These are phyloP conservation scores for Kazachstania martiniae DNA, from an alignment of 805 yeast genomes.

Conservation along the genomic window DNA sequence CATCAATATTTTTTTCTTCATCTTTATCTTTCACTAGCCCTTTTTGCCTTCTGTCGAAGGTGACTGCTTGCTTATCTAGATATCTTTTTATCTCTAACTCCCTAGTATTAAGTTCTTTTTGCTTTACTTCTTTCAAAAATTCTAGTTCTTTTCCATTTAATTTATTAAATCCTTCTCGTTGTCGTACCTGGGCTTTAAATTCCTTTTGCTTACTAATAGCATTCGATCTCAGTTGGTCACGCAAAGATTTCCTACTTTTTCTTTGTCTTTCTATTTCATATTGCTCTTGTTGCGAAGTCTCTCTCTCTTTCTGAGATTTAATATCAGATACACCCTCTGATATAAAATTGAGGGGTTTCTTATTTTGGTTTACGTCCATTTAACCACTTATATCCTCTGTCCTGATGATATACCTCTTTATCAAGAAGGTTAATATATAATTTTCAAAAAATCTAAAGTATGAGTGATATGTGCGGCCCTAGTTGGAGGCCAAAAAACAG, in stretches of 20 bases:
- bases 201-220: conserved; percentile 21
- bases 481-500: too few relatives aligned
- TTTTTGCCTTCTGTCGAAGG: conserved; percentile 5
- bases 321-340: conserved; percentile 23
- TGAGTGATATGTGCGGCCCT: too few relatives aligned
- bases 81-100: conserved; percentile 6
- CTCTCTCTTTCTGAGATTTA: conserved; percentile 14
- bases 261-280: conserved; percentile 15
- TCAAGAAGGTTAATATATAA: background rate
- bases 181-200: conserved; percentile 14
- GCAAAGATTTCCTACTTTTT: conserved; percentile 19
- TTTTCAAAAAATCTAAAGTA: too few relatives aligned
- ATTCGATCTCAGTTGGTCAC: conserved; percentile 21
- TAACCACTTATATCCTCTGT: too few relatives aligned
- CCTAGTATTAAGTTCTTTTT: conserved; percentile 3
- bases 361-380: conserved; percentile 1
- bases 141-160: conserved; percentile 17
- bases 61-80: conserved; percentile 1
- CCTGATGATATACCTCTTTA: too few relatives aligned
- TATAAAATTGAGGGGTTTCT: conserved; percentile 14
- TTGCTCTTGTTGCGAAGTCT: conserved; percentile 12
- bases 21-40: background rate
- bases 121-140: conserved; percentile 7
- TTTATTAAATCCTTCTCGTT: conserved; percentile 23
- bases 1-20: background rate